phyloP scores from a whole-genome alignment of 257 asterid species.

The Agastache rugosa region DNA sequence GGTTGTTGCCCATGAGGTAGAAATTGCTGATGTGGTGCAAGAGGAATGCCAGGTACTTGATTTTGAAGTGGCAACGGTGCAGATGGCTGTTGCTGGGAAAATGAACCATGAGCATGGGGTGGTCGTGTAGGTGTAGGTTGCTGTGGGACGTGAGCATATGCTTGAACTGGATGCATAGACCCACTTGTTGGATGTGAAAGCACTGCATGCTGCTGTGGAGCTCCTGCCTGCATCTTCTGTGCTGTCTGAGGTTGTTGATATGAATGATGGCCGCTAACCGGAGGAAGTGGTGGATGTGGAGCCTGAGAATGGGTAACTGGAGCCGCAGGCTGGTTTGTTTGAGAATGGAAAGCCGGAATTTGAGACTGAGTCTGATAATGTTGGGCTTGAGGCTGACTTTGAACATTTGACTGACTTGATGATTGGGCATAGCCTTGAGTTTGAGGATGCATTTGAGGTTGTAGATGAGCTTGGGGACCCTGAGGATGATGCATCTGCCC shows the following conservation, averaged over 20 bases:
- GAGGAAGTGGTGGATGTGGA: slow-evolving; percentile 52
- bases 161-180: slow-evolving; percentile 52
- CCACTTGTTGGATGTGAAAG: slow-evolving; percentile 53
- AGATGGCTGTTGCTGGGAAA: slow-evolving; percentile 55
- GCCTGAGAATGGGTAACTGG: slow-evolving; percentile 50
- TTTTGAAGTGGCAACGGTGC: slow-evolving; percentile 52
- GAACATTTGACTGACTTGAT: slow-evolving; percentile 48
- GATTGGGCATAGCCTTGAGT: slow-evolving; percentile 44
- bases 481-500: slow-evolving; percentile 50
- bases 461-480: slow-evolving; percentile 47
- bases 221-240: slow-evolving; percentile 58
- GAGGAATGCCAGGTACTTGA: slow-evolving; percentile 49
- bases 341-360: slow-evolving; percentile 55
- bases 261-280: slow-evolving; percentile 70
- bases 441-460: slow-evolving; percentile 48
- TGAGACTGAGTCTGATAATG: slow-evolving; percentile 50
- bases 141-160: slow-evolving; percentile 59
- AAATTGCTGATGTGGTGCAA: slow-evolving; percentile 59
- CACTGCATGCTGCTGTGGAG: slow-evolving; percentile 52
- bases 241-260: slow-evolving; percentile 64
- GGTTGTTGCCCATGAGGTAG: slow-evolving; percentile 60
- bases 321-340: slow-evolving; percentile 55
- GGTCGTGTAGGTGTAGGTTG: slow-evolving; percentile 63
- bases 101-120: slow-evolving; percentile 54
- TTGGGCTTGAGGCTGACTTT: slow-evolving; percentile 57